Base-by-base conservation (phyloP, 2,329 filamentous ascomycete species). In the Mycosphaerella sp. region DNA sequence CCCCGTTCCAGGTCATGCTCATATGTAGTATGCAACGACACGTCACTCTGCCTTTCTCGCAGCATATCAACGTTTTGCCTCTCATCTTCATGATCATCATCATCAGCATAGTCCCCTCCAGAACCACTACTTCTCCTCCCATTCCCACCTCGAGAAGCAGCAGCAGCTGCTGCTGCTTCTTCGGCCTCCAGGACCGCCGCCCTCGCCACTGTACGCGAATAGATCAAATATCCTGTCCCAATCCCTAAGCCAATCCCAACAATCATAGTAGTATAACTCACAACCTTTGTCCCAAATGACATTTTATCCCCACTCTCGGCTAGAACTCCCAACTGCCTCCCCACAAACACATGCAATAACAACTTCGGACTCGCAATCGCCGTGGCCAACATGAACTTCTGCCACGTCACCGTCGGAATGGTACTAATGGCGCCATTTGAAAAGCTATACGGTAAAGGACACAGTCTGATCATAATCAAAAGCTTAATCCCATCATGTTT, bases 371-470 rank as follows among this genome's bases (percentile, higher is more conserved):
- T 82, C 9, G 89, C 84, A 13, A 91, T 73, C 2, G 87, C 84
- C 0, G 91, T 97, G 5, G 93, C 91, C 41, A 89, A 68, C 28
- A 84, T 84, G 71, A 94, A 97, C 41, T 80, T 80, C 54, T 78
- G 68, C 36, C 87, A 86, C 18, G 84, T 79, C 30, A 98, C 87
- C 28, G 86, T 95, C 2, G 90, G 90, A 55, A 98, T 90, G 1
- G 93, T 97, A 27, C 89, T 89, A 49, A 98, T 81, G 54, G 95
- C 95, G 44, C 89, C 93, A 66, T 98, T 98, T 66, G 87, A 90
- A 60, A 97, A 75, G 46, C 87, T 93, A 68, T 95, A 98, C 12
- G 93, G 93, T 54, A 98, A 68, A 1, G 93, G 93, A 64, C 91
- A 97, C 58, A 97, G 79, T 27, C 93, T 81, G 61, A 98, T 93